A percentile compares a stretch with the other conserved stretches of the same genome.
phyloP scores from a whole-genome alignment of 2,329 filamentous ascomycete species.

The Colletotrichum acutatum region DNA sequence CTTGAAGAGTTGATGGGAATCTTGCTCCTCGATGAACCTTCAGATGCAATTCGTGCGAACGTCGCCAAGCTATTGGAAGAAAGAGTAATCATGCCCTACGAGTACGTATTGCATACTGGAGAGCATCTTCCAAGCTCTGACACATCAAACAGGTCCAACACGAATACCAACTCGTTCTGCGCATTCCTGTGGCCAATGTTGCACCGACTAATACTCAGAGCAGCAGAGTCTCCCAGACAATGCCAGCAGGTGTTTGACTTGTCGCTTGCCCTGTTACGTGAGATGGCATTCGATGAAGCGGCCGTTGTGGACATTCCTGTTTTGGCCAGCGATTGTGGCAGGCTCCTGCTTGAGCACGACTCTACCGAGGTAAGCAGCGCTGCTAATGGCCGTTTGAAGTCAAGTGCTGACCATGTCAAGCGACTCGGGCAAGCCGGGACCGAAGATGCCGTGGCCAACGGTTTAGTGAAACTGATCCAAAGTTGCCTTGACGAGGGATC shows the following conservation, averaged over 20 bases:
- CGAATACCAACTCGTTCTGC: constrained; percentile 51
- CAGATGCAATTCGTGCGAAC: constrained; percentile 48
- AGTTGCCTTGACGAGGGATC: constrained; percentile 40
- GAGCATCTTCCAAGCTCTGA: constrained; percentile 18
- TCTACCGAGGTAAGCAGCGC: constrained; percentile 50
- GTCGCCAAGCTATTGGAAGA: constrained; percentile 48
- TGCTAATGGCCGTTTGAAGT: not conserved
- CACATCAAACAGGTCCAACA: constrained; percentile 39
- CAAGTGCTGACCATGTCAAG: constrained; percentile 37
- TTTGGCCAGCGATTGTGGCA: constrained; percentile 43
- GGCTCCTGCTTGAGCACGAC: constrained; percentile 50
- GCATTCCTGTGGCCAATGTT: constrained; percentile 60
- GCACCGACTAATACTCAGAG: constrained; percentile 49
- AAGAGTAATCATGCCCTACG: constrained; percentile 37
- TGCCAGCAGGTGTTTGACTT: constrained; percentile 60
- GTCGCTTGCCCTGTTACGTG: constrained; percentile 52
- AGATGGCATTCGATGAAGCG: constrained; percentile 39
- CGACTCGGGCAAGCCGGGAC: constrained; percentile 42
- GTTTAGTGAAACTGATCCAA: constrained; percentile 48
- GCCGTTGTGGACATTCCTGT: constrained; percentile 38
- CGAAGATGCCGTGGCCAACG: constrained; percentile 46
- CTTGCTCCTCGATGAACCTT: constrained; percentile 51
- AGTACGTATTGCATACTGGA: constrained; percentile 25
- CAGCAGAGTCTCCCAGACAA: constrained; percentile 43
- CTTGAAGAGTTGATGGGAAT: constrained; percentile 44